These are phyloP conservation scores for Coemansia sp. DNA, from an alignment of 192 early-diverging fungal species.

Conservation along the genomic window DNA sequence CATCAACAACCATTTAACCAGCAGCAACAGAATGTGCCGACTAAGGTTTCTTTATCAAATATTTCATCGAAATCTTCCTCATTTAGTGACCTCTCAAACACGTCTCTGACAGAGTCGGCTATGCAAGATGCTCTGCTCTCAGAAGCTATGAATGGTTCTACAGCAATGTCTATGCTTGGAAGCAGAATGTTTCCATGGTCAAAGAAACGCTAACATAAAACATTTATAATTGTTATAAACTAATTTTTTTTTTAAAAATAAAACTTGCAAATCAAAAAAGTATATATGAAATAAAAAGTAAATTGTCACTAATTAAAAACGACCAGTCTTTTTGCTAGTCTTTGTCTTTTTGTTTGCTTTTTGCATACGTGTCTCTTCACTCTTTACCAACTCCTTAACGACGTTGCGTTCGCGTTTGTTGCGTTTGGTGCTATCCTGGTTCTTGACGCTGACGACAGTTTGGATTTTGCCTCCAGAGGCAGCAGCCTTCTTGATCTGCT, in stretches of 20 bases:
- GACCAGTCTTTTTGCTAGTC: constrained; percentile 42
- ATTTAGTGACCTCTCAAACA: constrained; percentile 44
- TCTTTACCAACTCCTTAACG: constrained; percentile 19
- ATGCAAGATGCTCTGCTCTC: constrained; percentile 49
- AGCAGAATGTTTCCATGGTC: constrained; percentile 49
- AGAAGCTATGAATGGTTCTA: constrained; percentile 42
- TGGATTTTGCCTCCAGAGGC: constrained; percentile 39
- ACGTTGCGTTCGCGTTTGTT: constrained; percentile 34
- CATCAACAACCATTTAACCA: neutral
- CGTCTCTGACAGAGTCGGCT: constrained; percentile 44
- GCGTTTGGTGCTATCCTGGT: constrained; percentile 55
- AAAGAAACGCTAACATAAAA: constrained; percentile 13
- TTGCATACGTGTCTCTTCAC: constrained; percentile 22
- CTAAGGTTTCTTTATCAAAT: no score
- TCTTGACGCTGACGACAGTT: constrained; percentile 73
- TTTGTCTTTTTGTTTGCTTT: constrained; percentile 38
- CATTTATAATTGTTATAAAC: neutral
- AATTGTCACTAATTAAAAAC: constrained; percentile 13
- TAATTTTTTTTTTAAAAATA: neutral
- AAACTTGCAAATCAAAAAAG: neutral
- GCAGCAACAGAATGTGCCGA: no score
- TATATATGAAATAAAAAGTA: no score
- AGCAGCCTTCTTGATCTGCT: constrained; percentile 59
- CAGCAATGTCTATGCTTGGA: constrained; percentile 39
- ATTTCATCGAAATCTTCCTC: constrained; percentile 23